Evolutionary conservation across 306 rosid genomes (phyloP).

Genomic region (Gleditsia sinensis): DNA sequence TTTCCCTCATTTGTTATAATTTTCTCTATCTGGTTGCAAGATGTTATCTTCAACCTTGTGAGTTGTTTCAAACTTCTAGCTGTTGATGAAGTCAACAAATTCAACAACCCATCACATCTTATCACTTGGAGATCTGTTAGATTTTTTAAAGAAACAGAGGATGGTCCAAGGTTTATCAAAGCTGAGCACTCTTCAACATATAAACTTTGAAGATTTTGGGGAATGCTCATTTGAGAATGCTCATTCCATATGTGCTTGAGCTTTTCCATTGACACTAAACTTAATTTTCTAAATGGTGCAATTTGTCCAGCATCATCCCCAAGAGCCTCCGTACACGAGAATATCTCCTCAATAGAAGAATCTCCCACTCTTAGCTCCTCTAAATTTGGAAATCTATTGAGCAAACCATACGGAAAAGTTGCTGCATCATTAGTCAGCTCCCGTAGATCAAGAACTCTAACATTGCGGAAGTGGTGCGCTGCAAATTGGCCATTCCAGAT

Average conservation of each 20-base stretch:
- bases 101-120: fast-evolving
- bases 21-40: not conserved
- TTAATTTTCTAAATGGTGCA: not conserved
- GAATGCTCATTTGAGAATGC: not conserved
- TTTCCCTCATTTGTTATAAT: not conserved
- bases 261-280: not conserved
- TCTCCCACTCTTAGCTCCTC: not conserved
- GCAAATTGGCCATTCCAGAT: not conserved
- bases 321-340: not conserved
- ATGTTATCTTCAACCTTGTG: not conserved
- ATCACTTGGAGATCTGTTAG: not conserved
- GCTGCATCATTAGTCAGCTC: not conserved
- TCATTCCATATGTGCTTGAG: not conserved
- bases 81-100: not conserved
- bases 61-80: not conserved
- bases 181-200: not conserved
- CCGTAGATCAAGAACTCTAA: too few relatives aligned
- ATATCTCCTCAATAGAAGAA: not conserved
- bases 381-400: not conserved
- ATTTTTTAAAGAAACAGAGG: not conserved
- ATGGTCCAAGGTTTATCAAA: not conserved
- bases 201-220: not conserved
- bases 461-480: not conserved
- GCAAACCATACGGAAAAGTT: not conserved
- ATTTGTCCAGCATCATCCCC: not conserved